These are phyloP conservation scores for carrot (Daucus carota) DNA, from an alignment of 129 eudicot species.

Conservation along the genomic window DH1_v3.0 NC_030387.2:40342001-40342500, in stretches of 20 bases:
- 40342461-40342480: not conserved
- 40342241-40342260: not conserved
- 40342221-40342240: not conserved
- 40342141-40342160: not conserved
- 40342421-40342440: too few relatives aligned
- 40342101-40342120: too few relatives aligned
- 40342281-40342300: not conserved
- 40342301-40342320: not conserved
- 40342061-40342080: too few relatives aligned
- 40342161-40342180: not conserved
- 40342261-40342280: not conserved
- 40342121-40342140: too few relatives aligned
- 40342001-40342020: too few relatives aligned
- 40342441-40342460: not conserved
- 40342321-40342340: not conserved
- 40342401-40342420: not conserved
- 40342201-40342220: slow-evolving; percentile 1
- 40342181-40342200: not conserved
- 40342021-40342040: too few relatives aligned
- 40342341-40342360: not conserved
- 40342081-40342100: too few relatives aligned
- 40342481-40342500: not conserved
- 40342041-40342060: too few relatives aligned
- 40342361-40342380: not conserved
- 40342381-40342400: not conserved